Percentiles rank a stretch among this genome's conserved stretches.
phyloP scores from a whole-genome alignment of 352 stramenopile genomes.

The Phytopythium helicoides region DNA sequence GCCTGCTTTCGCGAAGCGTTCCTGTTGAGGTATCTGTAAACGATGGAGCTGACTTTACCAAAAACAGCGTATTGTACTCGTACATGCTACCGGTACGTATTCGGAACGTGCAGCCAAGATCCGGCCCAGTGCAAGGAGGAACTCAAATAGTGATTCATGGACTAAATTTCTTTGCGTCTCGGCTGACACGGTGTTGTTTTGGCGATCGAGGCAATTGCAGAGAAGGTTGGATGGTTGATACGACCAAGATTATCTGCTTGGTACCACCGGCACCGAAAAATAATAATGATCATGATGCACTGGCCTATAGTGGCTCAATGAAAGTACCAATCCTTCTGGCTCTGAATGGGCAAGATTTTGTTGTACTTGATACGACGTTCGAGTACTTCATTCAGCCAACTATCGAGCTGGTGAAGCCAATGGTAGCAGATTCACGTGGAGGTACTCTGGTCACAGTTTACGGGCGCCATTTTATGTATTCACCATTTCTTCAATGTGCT shows the following conservation, averaged over 20 bases:
- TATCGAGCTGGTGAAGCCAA: constrained; percentile 43
- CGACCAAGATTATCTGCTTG: constrained; percentile 29
- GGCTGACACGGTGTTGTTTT: constrained; percentile 63
- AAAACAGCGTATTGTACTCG: constrained; percentile 54
- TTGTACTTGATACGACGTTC: constrained; percentile 39
- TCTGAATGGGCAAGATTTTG: constrained; percentile 78
- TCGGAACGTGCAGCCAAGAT: constrained; percentile 36
- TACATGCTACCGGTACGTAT: constrained; percentile 57
- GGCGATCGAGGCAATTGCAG: constrained; percentile 36
- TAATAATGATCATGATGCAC: no score
- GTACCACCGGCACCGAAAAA: constrained; percentile 26
- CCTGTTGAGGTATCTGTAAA: constrained; percentile 82
- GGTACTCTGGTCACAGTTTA: constrained; percentile 53
- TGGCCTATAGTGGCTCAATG: neutral
- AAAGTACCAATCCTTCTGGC: constrained; percentile 55
- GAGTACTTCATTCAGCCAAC: constrained; percentile 50
- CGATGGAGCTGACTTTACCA: constrained; percentile 86
- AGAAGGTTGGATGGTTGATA: constrained; percentile 30
- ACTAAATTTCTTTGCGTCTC: constrained; percentile 55
- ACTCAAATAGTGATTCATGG: constrained; percentile 58
- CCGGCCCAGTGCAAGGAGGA: constrained; percentile 43
- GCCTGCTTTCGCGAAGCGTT: constrained; percentile 28
- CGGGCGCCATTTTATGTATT: constrained; percentile 69
- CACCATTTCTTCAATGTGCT: constrained; percentile 39
- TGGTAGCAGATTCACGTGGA: constrained; percentile 37